Base-by-base conservation (phyloP, 169 alveolate genomes). In the Babesia ovata region DNA sequence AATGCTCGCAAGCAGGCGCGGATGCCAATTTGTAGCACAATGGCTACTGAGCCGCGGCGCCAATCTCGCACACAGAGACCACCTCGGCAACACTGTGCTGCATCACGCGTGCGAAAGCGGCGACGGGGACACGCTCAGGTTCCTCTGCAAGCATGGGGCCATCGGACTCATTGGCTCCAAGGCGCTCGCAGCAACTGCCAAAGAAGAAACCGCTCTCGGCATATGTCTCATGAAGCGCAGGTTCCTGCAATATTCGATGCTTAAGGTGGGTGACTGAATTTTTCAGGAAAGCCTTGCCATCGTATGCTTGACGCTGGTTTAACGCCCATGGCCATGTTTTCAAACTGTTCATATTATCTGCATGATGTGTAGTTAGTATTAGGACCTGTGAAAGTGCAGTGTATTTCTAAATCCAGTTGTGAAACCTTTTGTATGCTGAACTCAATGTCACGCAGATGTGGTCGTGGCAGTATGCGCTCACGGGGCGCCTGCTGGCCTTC, bases 21-120 rank as follows among this genome's bases (percentile, higher is more conserved):
- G 96, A n/a, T 83, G 79, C 60, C 87, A 77, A 69, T 77, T 85
- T 57, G 82, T 91, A 39, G 87, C 91, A 48, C 97, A 94, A 81
- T 94, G 97, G 97, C 84, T 94, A 53, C 70, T 94, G 62, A 91
- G 92, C 36, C 83, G 92, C 58, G 93, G 95, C 33, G 96, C 94
- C 42, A 87, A 92, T 63, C 70, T 87, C 39, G 90, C 92, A 29
- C 96, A 93, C 70, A 61, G 95, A 49, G 94, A 91, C 67, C 92
- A 86, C 70, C 53, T 83, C 48, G 94, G 94, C 0, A 84, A 83
- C 48, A 63, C 93, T 14, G 87, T 85, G 44, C 62, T 88, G 49
- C 94, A 91, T 73, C 81, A 84, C 63, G 94, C 93, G 42, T 82
- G 86, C 39, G 75, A 72, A 13, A 48, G 88, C 63, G 71, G 91